Evolutionary conservation across 2,329 filamentous ascomycete species (phyloP), one percentile per base, ranked within the genome.

Genomic region (Pseudohalonectria lignicola): DNA sequence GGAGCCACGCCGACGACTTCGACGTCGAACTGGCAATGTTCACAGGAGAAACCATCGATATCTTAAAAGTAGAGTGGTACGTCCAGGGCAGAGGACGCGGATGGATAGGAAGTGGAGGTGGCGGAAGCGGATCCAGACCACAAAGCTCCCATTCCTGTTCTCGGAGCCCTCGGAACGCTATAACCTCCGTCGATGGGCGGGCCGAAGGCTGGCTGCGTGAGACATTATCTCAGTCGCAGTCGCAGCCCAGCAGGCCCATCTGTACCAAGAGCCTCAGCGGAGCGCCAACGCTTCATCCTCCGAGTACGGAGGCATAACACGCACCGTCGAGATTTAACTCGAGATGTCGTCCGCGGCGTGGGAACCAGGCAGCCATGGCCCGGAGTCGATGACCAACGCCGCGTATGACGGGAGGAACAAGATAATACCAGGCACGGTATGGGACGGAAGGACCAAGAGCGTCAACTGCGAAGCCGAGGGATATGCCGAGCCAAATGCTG

Each of bases 261-360:
- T n/a, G n/a, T n/a, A n/a, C n/a, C n/a, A n/a, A n/a, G n/a, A n/a
- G n/a, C 34, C 15, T 28, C 20, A 9, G 9, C 19, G 19, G 20
- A 4, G 15, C 5, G 9, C 32, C 15, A 2, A 15, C 21, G 12
- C 25, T 4, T 13, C 34, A 12, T 17, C 33, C 19, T 13, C 4
- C 10, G 29, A 15, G 5, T n/a, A 17, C 12, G 29, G 36, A 19
- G 36, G 36, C 36, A 37, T 37, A 13, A 17, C 20, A 19, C n/a
- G 19, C 5, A 37, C 36, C 6, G 10, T 37, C 19, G 20, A 37
- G 28, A 37, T 32, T 15, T 31, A 28, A 19, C n/a, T 37, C 19
- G 36, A 37, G 36, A 21, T 13, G 8, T 25, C 26, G 23, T 26
- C 23, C 12, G 23, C 23, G 23, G 12, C 23, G 8, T 7, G 23